Evolutionary conservation across 148 eudicot species (phyloP).

Genomic region (Rhododendron williamsianum): DNA sequence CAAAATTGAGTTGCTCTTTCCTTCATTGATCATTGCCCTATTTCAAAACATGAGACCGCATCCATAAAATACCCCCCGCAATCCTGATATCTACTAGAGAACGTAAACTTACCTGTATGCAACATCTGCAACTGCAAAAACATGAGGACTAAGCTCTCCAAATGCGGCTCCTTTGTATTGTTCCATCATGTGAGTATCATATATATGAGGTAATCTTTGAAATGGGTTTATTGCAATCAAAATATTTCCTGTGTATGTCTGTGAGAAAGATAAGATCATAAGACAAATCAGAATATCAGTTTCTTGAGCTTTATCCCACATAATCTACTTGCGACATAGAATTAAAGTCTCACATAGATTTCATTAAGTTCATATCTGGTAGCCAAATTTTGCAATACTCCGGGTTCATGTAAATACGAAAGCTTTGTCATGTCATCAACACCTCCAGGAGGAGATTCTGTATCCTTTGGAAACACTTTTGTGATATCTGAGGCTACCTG

Average conservation of each 20-base stretch:
- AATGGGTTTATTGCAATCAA: slow-evolving; percentile 96
- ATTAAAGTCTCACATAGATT: slow-evolving; percentile 61
- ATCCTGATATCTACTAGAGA: neutral
- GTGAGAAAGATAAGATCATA: slow-evolving; percentile 12
- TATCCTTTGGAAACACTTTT: slow-evolving; percentile 84
- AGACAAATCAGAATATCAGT: slow-evolving; percentile 1
- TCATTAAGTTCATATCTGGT: slow-evolving; percentile 95
- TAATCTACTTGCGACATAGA: neutral
- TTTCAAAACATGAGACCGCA: slow-evolving; percentile 14
- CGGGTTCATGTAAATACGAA: slow-evolving; percentile 96
- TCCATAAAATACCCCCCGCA: slow-evolving; percentile 15
- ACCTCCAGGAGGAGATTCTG: slow-evolving; percentile 97
- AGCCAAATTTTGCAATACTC: slow-evolving; percentile 83
- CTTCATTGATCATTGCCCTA: slow-evolving; percentile 97
- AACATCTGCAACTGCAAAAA: slow-evolving; percentile 92
- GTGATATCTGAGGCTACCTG: slow-evolving; percentile 76
- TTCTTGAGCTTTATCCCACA: slow-evolving; percentile 12
- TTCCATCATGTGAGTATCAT: slow-evolving; percentile 97
- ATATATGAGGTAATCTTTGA: slow-evolving; percentile 93
- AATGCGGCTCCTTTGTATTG: slow-evolving; percentile 94
- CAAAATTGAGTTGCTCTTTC: slow-evolving; percentile 91
- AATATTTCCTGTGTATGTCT: slow-evolving; percentile 98
- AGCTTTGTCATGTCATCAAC: slow-evolving; percentile 99
- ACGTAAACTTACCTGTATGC: slow-evolving; percentile 58
- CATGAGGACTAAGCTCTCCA: slow-evolving; percentile 99